Evolutionary conservation across 1,284 basidiomycete species (phyloP).

Genomic region (Cystobasidium pallidum): DNA sequence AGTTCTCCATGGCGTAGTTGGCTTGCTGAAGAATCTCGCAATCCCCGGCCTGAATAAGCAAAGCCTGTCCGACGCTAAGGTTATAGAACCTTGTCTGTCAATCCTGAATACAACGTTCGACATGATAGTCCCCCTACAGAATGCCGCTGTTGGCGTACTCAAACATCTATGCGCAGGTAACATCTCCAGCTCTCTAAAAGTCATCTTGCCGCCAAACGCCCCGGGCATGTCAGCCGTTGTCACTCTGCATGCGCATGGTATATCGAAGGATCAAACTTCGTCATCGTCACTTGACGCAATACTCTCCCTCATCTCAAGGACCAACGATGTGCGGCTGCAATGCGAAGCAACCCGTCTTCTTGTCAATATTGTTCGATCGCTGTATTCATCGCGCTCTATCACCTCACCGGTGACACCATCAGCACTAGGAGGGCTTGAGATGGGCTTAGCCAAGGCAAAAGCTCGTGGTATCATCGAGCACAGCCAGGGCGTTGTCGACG

Average conservation of each 20-base stretch:
- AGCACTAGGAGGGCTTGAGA: conserved; percentile 58
- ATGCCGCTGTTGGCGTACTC: conserved; percentile 80
- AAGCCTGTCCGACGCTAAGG: conserved; percentile 66
- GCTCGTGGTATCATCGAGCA: conserved; percentile 64
- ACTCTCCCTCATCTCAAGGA: conserved; percentile 72
- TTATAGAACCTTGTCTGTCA: conserved; percentile 67
- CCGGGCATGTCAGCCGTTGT: neutral
- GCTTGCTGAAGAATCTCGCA: conserved; percentile 79
- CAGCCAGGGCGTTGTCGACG: conserved; percentile 63
- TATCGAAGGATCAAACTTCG: neutral
- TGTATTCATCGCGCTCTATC: conserved; percentile 36
- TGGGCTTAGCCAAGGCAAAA: conserved; percentile 46
- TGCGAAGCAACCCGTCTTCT: conserved; percentile 87
- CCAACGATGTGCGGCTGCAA: conserved; percentile 78
- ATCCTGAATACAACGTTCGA: conserved; percentile 70
- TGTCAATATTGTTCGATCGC: conserved; percentile 70
- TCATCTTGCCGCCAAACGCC: conserved; percentile 45
- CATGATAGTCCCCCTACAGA: conserved; percentile 81
- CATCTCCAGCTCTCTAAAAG: conserved; percentile 60
- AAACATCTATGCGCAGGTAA: conserved; percentile 83
- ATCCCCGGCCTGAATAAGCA: conserved; percentile 68
- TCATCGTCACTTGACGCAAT: conserved; percentile 68
- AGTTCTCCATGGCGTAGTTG: conserved; percentile 60
- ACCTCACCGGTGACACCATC: conserved; percentile 41
- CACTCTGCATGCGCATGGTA: conserved; percentile 7